phyloP scores from a whole-genome alignment of 345 rosid genomes.

The Corchorus olitorius region DNA sequence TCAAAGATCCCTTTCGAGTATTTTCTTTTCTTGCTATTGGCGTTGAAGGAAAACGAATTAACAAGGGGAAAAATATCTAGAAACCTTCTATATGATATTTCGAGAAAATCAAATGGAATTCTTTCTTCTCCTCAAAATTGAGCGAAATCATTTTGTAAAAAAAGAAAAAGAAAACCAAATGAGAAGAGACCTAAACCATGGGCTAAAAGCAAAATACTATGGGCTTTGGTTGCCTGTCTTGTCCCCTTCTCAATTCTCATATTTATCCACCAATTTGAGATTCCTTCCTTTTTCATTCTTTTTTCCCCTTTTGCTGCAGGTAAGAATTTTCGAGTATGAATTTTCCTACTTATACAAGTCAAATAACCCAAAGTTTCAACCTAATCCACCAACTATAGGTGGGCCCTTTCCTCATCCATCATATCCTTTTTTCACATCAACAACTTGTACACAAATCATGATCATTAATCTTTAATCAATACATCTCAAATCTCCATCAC shows the following conservation, averaged over 20 bases:
- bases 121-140: too few species aligned
- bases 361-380: neutral
- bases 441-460: neutral
- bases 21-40: too few species aligned
- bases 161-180: neutral
- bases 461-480: neutral
- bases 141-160: too few species aligned
- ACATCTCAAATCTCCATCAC: neutral
- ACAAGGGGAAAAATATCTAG: too few species aligned
- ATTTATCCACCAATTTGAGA: neutral
- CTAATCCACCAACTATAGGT: conserved; percentile 7
- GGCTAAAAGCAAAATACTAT: conserved; percentile 1
- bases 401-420: conserved; percentile 3
- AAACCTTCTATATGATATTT: too few species aligned
- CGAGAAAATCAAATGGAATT: too few species aligned
- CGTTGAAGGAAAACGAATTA: too few species aligned
- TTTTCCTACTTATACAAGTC: neutral
- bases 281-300: neutral
- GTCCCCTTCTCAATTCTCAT: neutral
- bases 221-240: neutral
- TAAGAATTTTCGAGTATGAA: neutral
- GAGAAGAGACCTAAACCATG: neutral
- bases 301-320: neutral
- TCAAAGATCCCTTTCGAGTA: too few species aligned
- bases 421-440: neutral